These are phyloP conservation scores for Neurospora terricola DNA, from an alignment of 495 filamentous ascomycete species.

Conservation along the genomic window DNA sequence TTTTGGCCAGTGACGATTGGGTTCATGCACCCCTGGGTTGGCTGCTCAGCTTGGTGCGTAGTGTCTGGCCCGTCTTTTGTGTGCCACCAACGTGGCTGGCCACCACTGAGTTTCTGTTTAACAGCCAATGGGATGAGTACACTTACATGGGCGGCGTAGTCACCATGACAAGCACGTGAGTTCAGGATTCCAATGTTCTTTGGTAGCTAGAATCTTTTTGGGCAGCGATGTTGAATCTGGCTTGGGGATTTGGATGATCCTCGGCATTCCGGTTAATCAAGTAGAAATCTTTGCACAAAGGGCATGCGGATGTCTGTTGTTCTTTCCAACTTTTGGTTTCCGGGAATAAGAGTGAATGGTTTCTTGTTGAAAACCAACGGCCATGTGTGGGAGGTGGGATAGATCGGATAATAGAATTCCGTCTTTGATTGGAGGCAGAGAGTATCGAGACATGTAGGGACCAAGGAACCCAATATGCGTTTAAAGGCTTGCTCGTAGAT, in stretches of 20 bases:
- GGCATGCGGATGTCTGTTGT: not conserved
- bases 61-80: not conserved
- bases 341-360: not conserved
- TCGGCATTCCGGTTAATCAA: not conserved
- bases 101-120: not conserved
- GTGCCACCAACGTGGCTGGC: not conserved
- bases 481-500: not conserved
- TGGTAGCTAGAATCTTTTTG: not conserved
- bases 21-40: not conserved
- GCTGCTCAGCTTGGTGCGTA: not conserved
- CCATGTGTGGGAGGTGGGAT: not conserved
- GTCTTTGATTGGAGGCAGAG: not conserved
- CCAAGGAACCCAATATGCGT: not conserved
- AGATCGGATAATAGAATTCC: not conserved
- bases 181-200: not conserved
- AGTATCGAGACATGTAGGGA: not conserved
- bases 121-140: not conserved
- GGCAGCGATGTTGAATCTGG: not conserved
- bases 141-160: not conserved
- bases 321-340: not conserved
- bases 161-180: not conserved
- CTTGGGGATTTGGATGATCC: not conserved
- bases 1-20: not conserved
- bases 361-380: not conserved
- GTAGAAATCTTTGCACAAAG: not conserved